These are phyloP conservation scores for Penstemon newberryi DNA, from an alignment of 257 asterid species.

Conservation along the genomic window DNA sequence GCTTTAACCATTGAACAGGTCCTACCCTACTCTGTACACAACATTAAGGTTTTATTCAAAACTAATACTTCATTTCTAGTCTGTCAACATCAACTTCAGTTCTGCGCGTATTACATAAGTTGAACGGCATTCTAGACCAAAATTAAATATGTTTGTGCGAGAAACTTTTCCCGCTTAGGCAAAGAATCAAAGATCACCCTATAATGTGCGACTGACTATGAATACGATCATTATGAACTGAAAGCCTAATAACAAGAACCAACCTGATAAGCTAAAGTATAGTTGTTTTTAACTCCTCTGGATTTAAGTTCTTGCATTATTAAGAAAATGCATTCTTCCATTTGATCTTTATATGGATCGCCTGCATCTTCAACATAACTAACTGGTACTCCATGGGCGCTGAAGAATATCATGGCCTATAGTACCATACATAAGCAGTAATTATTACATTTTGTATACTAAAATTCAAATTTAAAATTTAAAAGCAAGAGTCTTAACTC, in stretches of 20 bases:
- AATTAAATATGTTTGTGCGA: neutral
- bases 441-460: neutral
- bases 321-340: conserved; percentile 87
- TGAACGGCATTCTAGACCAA: no score
- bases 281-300: conserved; percentile 64
- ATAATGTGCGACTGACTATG: no score
- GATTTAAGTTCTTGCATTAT: conserved; percentile 91
- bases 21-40: conserved; percentile 90
- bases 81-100: no score
- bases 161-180: neutral
- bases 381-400: conserved; percentile 96
- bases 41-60: neutral
- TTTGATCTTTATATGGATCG: conserved; percentile 89
- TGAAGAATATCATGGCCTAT: conserved; percentile 87
- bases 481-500: conserved; percentile 12
- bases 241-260: conserved; percentile 21
- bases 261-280: conserved; percentile 95
- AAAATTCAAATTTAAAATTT: neutral
- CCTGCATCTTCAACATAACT: conserved; percentile 94
- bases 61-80: no score
- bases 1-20: conserved; percentile 97
- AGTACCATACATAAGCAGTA: conserved; percentile 20
- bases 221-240: neutral
- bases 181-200: neutral
- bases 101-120: no score